phyloP scores from a whole-genome alignment of 768 basidiomycete genomes.

The Suillus subaureus region DNA sequence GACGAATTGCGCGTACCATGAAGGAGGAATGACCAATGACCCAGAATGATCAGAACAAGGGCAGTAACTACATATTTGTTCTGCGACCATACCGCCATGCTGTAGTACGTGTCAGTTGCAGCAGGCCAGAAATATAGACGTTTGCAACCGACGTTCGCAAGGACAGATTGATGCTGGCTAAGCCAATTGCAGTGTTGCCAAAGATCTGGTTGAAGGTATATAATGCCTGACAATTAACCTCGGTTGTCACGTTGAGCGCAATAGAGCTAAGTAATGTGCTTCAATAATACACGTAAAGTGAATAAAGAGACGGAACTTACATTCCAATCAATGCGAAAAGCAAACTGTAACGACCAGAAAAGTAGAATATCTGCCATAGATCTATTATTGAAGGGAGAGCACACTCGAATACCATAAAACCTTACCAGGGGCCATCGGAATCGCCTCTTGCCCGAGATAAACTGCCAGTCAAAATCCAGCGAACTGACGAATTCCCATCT shows the following conservation, averaged over 20 bases:
- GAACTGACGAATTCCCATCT: slow-evolving; percentile 74
- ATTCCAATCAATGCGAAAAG: slow-evolving; percentile 70
- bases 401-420: not conserved
- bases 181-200: slow-evolving; percentile 67
- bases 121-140: not conserved
- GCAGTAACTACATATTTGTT: slow-evolving; percentile 53
- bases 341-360: slow-evolving; percentile 66
- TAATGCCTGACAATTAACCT: slow-evolving; percentile 64
- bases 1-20: slow-evolving; percentile 47
- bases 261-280: slow-evolving; percentile 42
- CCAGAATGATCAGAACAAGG: slow-evolving; percentile 59
- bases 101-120: slow-evolving; percentile 23
- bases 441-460: slow-evolving; percentile 52
- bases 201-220: slow-evolving; percentile 70
- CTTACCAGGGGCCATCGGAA: slow-evolving; percentile 73
- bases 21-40: slow-evolving; percentile 71
- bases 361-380: slow-evolving; percentile 59
- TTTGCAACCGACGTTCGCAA: slow-evolving; percentile 57
- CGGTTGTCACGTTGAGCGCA: slow-evolving; percentile 59
- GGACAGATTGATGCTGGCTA: slow-evolving; percentile 72
- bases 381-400: slow-evolving; percentile 4
- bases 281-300: not conserved
- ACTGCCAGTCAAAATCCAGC: slow-evolving; percentile 65
- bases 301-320: slow-evolving; percentile 40
- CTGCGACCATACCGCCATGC: slow-evolving; percentile 74